Evolutionary conservation across 805 yeast genomes (phyloP), one percentile per base, ranked within the genome.

Genomic region (Wickerhamia fluorescens): DNA sequence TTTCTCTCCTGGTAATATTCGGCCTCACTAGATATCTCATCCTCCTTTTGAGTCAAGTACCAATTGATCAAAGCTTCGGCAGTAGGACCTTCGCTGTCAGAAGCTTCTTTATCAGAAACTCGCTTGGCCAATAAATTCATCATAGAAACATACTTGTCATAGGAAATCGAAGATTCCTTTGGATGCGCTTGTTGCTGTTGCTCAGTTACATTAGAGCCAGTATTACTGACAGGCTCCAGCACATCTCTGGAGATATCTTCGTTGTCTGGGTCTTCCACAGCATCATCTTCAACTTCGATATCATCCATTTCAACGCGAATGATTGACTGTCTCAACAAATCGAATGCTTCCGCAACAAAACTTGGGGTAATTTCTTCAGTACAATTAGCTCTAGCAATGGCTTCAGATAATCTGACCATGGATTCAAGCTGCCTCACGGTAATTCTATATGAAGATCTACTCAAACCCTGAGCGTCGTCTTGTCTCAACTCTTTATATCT

Each of bases 351-450:
- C 3, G 88, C 81, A 25, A 89, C 97, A 53, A 86, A 84, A 20
- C 70, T 68, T 6, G 89, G 84, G 0, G 89, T 76, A 30, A 87
- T 79, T 38, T 77, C 87, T 39, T 84, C 92, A 12, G 88, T 83
- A 58, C 97, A 88, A 56, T 89, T 92, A 16, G 97, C 96, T 41
- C 95, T 71, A 1, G 98, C 97, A 56, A 92, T 88, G 2, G 96
- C 97, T 53, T 92, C 98, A 3, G 92, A 78, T 35, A 92, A 68
- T 50, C 98, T 73, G 41, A 92, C 80, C 87, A 88, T 74, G 30
- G 92, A 80, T 59, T 89, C 98, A 47, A 92, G 69, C 53, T 92
- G 98, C 66, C 98, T 82, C 20, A 92, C 98, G 0, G 98, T 92
- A 45, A 92, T 92, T 53, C 97, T 68, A 54, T 89, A 89, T 35